phyloP scores from a whole-genome alignment of 345 rosid species.

The Streptanthus diversifolius region DNA sequence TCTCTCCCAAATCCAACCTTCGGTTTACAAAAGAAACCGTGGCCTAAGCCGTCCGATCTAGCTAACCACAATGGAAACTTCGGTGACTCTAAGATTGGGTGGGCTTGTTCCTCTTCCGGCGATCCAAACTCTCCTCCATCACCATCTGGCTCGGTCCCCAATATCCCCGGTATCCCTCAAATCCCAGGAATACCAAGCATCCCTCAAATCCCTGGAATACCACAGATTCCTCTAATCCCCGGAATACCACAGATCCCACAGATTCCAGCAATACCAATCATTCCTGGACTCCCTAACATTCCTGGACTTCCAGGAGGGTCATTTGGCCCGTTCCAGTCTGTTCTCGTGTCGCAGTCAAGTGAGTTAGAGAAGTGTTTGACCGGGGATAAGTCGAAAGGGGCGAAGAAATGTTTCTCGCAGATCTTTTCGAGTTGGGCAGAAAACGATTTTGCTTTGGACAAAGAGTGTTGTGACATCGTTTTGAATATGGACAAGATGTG shows the following conservation, averaged over 20 bases:
- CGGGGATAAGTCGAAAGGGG: neutral
- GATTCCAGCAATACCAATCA: neutral
- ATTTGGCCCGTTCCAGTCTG: neutral
- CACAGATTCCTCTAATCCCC: neutral
- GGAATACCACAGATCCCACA: neutral
- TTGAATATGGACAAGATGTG: conserved; percentile 28
- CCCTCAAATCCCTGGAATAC: neutral
- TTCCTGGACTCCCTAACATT: neutral
- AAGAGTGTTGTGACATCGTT: conserved; percentile 32
- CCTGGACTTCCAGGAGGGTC: neutral
- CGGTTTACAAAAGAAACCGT: conserved; percentile 16
- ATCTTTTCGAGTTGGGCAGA: conserved; percentile 35
- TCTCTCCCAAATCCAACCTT: conserved; percentile 20
- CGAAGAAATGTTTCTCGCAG: conserved; percentile 32
- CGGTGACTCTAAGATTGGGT: conserved; percentile 20
- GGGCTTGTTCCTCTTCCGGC: conserved; percentile 21
- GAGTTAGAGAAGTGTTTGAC: conserved; percentile 30
- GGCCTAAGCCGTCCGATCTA: conserved; percentile 34
- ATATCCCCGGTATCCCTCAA: neutral
- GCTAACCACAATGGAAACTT: conserved; percentile 15
- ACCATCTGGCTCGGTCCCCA: conserved; percentile 22
- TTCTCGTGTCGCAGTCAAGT: conserved; percentile 25
- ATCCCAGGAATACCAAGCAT: neutral
- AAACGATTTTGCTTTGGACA: conserved; percentile 25
- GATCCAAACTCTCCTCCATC: conserved; percentile 29